Evolutionary conservation across 148 eudicot species (phyloP).

Genomic region (Rhododendron vialii): DNA sequence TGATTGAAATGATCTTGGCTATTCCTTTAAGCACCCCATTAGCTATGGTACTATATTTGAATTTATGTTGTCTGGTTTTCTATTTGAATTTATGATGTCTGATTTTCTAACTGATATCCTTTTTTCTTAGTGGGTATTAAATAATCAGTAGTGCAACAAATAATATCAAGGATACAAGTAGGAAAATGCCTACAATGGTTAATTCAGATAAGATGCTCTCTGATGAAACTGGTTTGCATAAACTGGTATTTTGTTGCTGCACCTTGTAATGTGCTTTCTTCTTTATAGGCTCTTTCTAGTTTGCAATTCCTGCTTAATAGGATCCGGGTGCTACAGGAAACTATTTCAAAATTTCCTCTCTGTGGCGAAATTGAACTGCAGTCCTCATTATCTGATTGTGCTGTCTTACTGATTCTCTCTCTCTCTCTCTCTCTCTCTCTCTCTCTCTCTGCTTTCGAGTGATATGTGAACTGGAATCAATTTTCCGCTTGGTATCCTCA

Average conservation of each 20-base stretch:
- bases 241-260: background rate
- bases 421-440: too few species aligned
- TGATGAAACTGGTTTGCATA: background rate
- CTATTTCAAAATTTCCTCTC: conserved; percentile 68
- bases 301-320: conserved; percentile 70
- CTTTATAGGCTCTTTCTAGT: conserved; percentile 78
- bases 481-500: conserved; percentile 48
- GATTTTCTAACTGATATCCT: too few species aligned
- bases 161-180: too few species aligned
- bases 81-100: too few species aligned
- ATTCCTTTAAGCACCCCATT: too few species aligned
- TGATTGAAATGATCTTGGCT: too few species aligned
- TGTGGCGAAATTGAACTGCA: conserved; percentile 32
- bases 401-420: background rate
- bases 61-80: too few species aligned
- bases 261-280: conserved; percentile 11
- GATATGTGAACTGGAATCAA: conserved; percentile 59
- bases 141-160: too few species aligned
- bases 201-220: background rate
- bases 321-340: conserved; percentile 58
- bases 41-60: too few species aligned
- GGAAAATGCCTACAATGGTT: background rate
- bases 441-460: background rate
- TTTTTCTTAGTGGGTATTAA: too few species aligned
- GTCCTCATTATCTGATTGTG: background rate